Evolutionary conservation across 495 filamentous ascomycete genomes (phyloP), one percentile per base, ranked within the genome.

Genomic region (Hypoxylon lenormandii): DNA sequence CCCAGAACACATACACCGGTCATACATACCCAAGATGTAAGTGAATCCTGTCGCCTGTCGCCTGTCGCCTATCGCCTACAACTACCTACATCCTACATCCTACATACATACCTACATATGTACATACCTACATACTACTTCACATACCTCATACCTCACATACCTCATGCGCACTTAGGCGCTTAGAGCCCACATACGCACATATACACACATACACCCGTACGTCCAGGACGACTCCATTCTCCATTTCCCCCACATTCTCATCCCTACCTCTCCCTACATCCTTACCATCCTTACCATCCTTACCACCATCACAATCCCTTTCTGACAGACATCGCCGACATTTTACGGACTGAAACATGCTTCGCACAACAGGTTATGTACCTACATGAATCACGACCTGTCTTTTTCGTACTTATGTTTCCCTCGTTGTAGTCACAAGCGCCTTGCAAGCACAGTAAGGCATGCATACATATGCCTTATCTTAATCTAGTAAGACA

Each of bases 161-260:
- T 33, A 33, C 6, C 30, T 26, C 5, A 26, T 5, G 6, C 30
- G 10, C 30, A 11, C 30, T 5, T 33, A 33, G 30, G 30, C 30
- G 30, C 30, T 8, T 8, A 11, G 4, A 8, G 23, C 48, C 48
- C 48, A 52, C 48, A 52, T n/a, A n/a, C n/a, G n/a, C n/a, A n/a
- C n/a, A n/a, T n/a, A n/a, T 52, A 18, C 26, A 56, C n/a, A n/a
- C n/a, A n/a, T 52, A 18, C 26, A 56, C 50, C 61, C 51, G 36
- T 51, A 18, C 28, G 30, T 43, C 16, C 26, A 46, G 23, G 19
- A n/a, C 12, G 46, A 15, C n/a, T 12, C 37, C 59, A 38, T 15
- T 33, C 12, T n/a, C 33, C 22, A 16, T 42, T 51, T 66, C 62
- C 62, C 62, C 62, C 62, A 66, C 62, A 66, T 58, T 65, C 61